Evolutionary conservation across 2,329 filamentous ascomycete species (phyloP), one percentile per base, ranked within the genome.

Genomic region (Emmonsia crescens): DNA sequence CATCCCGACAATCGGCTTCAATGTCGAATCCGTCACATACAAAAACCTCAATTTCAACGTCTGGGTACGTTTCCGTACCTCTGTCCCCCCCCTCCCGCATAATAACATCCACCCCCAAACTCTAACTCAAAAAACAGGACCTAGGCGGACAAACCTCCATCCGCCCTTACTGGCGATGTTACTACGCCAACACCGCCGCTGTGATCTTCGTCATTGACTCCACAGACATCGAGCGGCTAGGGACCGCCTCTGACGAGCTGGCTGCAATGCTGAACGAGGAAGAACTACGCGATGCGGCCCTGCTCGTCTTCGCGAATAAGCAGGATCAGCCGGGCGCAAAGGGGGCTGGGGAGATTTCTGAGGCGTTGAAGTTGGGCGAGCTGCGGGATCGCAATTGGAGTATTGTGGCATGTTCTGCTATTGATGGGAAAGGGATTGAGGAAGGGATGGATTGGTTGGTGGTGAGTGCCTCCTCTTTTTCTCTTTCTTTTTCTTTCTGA

Each of bases 401-500:
- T 76, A 99, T 99, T 73, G 91, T 99, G 74, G 93, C 92, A 27
- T 99, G 94, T 76, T 96, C 90, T 67, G 94, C 94, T 16, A 93
- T 99, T 61, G 94, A 96, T 73, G 94, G 94, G 51, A 89, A 89
- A 71, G 94, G 94, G 74, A 89, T 99, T 52, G 90, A 88, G 65
- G 94, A 99, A 77, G 94, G 94, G 63, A 99, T 99, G 94, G 94
- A 99, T 77, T 99, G 94, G 94, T 80, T 99, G 73, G 91, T 95
- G 81, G 89, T 93, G 77, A 77, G 81, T 81, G 61, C 27, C 27
- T 55, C 19, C 24, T 21, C 27, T 27, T 44, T 46, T 38, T n/a
- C n/a, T n/a, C n/a, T n/a, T n/a, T n/a, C n/a, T n/a, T 24, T 27
- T 10, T 29, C 1, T 33, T 21, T 19, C n/a, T 19, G 24, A 21